A percentile compares a stretch with the other conserved stretches of the same genome.
phyloP scores from a whole-genome alignment of 179 eudicot species.

The Silene noctiflora region DNA sequence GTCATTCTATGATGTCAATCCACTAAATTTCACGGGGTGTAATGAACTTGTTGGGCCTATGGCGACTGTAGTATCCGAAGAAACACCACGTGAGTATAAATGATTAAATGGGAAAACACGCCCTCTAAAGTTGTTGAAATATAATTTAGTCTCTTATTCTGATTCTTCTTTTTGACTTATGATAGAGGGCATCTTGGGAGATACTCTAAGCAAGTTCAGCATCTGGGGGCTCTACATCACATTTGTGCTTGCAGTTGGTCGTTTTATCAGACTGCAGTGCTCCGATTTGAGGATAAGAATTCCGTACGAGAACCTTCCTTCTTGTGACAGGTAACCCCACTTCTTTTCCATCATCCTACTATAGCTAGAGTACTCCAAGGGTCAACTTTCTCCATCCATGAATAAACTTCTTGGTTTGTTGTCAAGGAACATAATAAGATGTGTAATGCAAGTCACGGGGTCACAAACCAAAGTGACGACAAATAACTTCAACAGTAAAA shows the following conservation, averaged over 20 bases:
- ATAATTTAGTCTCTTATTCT: constrained; percentile 15
- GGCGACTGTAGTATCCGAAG: constrained; percentile 88
- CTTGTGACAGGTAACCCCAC: constrained; percentile 72
- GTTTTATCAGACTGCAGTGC: constrained; percentile 41
- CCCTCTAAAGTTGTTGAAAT: constrained; percentile 3
- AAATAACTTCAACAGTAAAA: too few relatives aligned
- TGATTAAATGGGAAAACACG: background rate
- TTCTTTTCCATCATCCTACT: background rate
- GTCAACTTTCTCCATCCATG: too few relatives aligned
- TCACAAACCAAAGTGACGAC: too few relatives aligned
- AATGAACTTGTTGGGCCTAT: constrained; percentile 72
- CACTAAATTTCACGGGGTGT: constrained; percentile 47
- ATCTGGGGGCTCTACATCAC: constrained; percentile 97
- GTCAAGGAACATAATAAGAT: too few relatives aligned
- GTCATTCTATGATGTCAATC: constrained; percentile 69
- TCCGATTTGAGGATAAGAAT: constrained; percentile 94
- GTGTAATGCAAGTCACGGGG: too few relatives aligned
- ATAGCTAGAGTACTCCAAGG: background rate
- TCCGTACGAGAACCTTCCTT: constrained; percentile 93
- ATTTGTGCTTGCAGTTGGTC: constrained; percentile 15
- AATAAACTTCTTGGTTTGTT: too few relatives aligned
- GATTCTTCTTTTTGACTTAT: constrained; percentile 9
- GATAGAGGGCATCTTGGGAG: constrained; percentile 90
- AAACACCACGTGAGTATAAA: constrained; percentile 83
- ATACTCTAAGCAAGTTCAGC: constrained; percentile 94